Percentiles rank a stretch among this genome's conserved stretches.
Conservation (phyloP, 2,329 filamentous ascomycete species). For the Colletotrichum coccodes region DNA sequence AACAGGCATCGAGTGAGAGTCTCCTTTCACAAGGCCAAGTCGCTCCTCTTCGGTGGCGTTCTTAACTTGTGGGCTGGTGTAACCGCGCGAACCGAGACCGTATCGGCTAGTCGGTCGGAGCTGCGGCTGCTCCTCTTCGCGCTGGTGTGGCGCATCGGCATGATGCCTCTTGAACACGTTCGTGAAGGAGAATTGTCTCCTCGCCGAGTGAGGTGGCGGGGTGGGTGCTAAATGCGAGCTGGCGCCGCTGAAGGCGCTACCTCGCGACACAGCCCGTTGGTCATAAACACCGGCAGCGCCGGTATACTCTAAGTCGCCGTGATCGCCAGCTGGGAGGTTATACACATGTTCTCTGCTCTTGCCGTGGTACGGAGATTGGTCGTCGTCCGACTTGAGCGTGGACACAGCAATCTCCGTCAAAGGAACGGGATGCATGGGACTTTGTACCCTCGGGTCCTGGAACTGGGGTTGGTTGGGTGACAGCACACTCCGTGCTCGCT, state of each 20-base stretch:
- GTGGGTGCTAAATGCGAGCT: conserved; percentile 62
- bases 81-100: conserved; percentile 47
- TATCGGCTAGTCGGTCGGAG: conserved; percentile 31
- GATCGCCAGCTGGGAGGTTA: conserved; percentile 50
- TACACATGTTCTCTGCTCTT: conserved; percentile 57
- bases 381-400: conserved; percentile 54
- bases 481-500: conserved; percentile 52
- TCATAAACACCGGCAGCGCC: conserved; percentile 53
- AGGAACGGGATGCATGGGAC: conserved; percentile 69
- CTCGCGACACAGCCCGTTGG: conserved; percentile 48
- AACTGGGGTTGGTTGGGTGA: conserved; percentile 52
- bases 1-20: conserved; percentile 53
- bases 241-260: conserved; percentile 51
- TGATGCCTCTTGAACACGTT: conserved; percentile 77
- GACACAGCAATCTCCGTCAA: conserved; percentile 69
- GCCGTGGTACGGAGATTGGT: conserved; percentile 53
- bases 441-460: conserved; percentile 54
- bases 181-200: conserved; percentile 91
- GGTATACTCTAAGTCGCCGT: conserved; percentile 58
- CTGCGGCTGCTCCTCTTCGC: conserved; percentile 37
- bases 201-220: conserved; percentile 70
- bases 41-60: conserved; percentile 83
- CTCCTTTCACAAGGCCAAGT: conserved; percentile 83
- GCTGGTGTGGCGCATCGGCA: conserved; percentile 33
- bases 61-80: conserved; percentile 54